Evolutionary conservation across 2,329 filamentous ascomycete species (phyloP).

Genomic region (Escovopsis sp.): DNA sequence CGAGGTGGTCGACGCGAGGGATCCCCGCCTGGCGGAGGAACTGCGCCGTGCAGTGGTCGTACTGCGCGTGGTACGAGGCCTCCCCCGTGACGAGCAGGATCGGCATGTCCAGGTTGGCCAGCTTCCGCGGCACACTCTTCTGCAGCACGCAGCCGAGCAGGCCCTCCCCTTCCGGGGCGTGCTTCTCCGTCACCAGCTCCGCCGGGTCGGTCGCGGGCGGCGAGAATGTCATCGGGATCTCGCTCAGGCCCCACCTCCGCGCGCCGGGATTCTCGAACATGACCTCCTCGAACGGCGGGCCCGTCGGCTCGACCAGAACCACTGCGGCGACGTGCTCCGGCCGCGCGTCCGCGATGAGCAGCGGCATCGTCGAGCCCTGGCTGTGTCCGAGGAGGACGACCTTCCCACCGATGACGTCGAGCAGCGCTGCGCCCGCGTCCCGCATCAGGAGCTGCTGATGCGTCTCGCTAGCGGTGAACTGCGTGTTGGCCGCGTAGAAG

Average conservation of each 20-base stretch:
- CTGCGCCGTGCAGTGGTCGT: constrained; percentile 26
- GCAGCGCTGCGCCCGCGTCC: constrained; percentile 23
- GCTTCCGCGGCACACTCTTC: constrained; percentile 4
- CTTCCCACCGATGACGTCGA: constrained; percentile 27
- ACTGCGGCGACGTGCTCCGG: constrained; percentile 26
- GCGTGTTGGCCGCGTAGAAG: constrained; percentile 25
- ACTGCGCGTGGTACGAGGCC: constrained; percentile 29
- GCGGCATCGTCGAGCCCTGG: constrained; percentile 26
- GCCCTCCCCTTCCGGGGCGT: neutral
- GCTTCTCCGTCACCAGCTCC: neutral
- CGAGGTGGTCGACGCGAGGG: constrained; percentile 17
- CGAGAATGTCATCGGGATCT: neutral
- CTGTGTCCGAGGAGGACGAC: constrained; percentile 28
- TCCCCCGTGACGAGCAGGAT: constrained; percentile 18
- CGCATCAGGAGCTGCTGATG: constrained; percentile 22
- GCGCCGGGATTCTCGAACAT: constrained; percentile 19
- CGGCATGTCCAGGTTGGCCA: constrained; percentile 7
- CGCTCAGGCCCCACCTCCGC: constrained; percentile 27
- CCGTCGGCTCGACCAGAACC: constrained; percentile 29
- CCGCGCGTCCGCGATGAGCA: constrained; percentile 25
- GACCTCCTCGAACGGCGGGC: constrained; percentile 30
- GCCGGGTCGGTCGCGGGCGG: neutral
- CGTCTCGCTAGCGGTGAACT: constrained; percentile 17
- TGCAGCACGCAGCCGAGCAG: too few relatives aligned
- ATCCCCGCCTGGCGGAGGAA: constrained; percentile 29